These are phyloP conservation scores for Sungouiozyma intestinalis DNA, from an alignment of 805 yeast genomes.

Conservation along the genomic window DNA sequence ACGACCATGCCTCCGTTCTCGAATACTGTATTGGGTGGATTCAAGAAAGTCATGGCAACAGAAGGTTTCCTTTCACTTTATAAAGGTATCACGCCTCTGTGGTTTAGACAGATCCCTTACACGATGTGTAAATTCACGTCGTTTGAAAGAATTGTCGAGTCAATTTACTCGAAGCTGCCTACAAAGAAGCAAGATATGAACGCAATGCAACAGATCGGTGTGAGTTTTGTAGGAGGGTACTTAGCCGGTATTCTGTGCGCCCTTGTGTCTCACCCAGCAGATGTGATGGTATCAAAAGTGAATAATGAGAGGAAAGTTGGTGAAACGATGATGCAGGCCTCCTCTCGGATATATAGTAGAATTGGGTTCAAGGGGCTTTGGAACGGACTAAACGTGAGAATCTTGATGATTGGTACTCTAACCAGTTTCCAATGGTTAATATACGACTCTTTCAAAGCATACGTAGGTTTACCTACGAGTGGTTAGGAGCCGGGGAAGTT, in stretches of 20 bases:
- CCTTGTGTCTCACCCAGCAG: constrained; percentile 95
- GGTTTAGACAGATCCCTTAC: constrained; percentile 97
- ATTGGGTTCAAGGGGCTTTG: constrained; percentile 89
- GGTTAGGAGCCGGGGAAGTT: constrained; percentile 36
- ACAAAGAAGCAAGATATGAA: constrained; percentile 63
- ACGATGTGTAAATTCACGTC: constrained; percentile 96
- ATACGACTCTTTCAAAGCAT: constrained; percentile 93
- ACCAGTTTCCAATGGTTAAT: constrained; percentile 97
- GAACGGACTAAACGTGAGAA: constrained; percentile 92
- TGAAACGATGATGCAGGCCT: constrained; percentile 62
- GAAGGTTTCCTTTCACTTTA: constrained; percentile 73
- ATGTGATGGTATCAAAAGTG: constrained; percentile 92
- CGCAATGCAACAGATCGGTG: constrained; percentile 77
- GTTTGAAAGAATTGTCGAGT: constrained; percentile 82
- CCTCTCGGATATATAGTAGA: constrained; percentile 57
- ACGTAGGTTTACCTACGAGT: constrained; percentile 88
- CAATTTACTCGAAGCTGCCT: constrained; percentile 65
- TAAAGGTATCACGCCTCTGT: constrained; percentile 82
- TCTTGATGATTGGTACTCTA: constrained; percentile 93
- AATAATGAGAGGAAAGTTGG: constrained; percentile 52
- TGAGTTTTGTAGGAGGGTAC: constrained; percentile 91
- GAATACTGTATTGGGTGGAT: constrained; percentile 50
- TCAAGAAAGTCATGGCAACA: constrained; percentile 48
- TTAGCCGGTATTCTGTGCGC: constrained; percentile 98
- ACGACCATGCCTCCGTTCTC: constrained; percentile 86